Base-by-base conservation (phyloP, 2,329 filamentous ascomycete species). In the Botrytis paeoniae region DNA sequence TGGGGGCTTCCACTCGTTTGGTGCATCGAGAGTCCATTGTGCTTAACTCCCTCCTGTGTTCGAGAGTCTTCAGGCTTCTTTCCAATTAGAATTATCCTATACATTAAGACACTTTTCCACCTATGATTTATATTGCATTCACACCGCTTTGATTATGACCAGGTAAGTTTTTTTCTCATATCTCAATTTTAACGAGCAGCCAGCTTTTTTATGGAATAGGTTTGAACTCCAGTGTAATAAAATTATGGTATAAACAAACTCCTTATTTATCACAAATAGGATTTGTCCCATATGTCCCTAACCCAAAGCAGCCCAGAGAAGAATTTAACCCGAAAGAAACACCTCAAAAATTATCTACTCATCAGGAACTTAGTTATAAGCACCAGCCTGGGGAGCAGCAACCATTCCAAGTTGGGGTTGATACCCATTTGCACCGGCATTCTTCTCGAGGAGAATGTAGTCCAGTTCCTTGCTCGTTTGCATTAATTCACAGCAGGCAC, bases 391-490 rank as follows among this genome's bases (percentile, higher is more conserved):
- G 29, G 65, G 65, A 14, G n/a, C n/a, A 0, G 65, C 65, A 54
- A 63, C 35, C 71, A 73, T 73, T 45, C 57, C 71, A 10, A 51
- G n/a, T 4, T 22, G 35, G 39, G 43, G 20, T 22, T 73, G 25
- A 10, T 73, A 73, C 14, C 71, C 71, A 14, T 73, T 20, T 14
- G 32, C 4, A 32, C 39, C 9, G n/a, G 41, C 22, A 9, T 45
- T 54, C 25, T 73, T 63, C 35, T 73, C 71, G 20, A 60, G 32
- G 9, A 73, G 48, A 62, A 72, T 43, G 32, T 57, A 65, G 39
- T 74, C 70, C 35, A 74, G 29, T 41, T 74, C 73, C 57, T 74
- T 74, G 62, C 70, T 73, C 16, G 70, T 73, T 20, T 74, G 73
- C 48, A 74, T 72, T 35, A 74, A 66, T 62, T 74, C 73, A 22